Evolutionary conservation across 108 stramenopile species (phyloP).

Genomic region (Bacterosira constricta): DNA sequence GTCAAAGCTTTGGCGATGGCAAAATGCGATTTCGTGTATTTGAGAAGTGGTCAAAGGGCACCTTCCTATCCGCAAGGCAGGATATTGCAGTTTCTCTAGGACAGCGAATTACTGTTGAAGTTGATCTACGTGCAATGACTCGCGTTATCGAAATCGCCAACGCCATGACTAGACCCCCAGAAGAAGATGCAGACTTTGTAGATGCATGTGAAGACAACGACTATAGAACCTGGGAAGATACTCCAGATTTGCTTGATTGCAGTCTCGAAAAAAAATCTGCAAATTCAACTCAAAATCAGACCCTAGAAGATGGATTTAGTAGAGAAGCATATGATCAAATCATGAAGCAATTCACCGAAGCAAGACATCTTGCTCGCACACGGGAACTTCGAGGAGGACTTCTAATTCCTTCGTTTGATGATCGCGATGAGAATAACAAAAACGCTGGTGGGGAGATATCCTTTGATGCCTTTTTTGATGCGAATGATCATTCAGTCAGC

Average conservation of each 20-base stretch:
- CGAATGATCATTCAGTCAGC: constrained; percentile 76
- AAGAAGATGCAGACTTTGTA: neutral
- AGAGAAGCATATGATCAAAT: constrained; percentile 61
- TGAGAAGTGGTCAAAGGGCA: constrained; percentile 11
- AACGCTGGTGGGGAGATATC: constrained; percentile 46
- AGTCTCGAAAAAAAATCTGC: neutral
- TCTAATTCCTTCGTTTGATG: constrained; percentile 61
- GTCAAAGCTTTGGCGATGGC: constrained; percentile 2
- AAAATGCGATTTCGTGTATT: constrained; percentile 8
- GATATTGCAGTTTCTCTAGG: constrained; percentile 22
- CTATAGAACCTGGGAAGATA: neutral
- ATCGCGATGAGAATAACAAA: constrained; percentile 41
- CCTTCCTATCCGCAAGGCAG: constrained; percentile 9
- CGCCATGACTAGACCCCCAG: constrained; percentile 6
- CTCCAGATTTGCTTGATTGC: neutral
- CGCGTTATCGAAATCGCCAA: constrained; percentile 12
- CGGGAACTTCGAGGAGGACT: constrained; percentile 73
- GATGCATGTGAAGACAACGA: neutral
- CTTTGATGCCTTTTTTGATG: constrained; percentile 87
- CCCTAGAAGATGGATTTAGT: constrained; percentile 56
- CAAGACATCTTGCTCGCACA: constrained; percentile 64
- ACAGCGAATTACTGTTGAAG: constrained; percentile 18
- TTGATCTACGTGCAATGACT: constrained; percentile 2
- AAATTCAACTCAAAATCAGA: neutral
- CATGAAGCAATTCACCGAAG: constrained; percentile 80